Conservation (phyloP, 108 stramenopile genomes). For the Parietichytrium sp. region DNA sequence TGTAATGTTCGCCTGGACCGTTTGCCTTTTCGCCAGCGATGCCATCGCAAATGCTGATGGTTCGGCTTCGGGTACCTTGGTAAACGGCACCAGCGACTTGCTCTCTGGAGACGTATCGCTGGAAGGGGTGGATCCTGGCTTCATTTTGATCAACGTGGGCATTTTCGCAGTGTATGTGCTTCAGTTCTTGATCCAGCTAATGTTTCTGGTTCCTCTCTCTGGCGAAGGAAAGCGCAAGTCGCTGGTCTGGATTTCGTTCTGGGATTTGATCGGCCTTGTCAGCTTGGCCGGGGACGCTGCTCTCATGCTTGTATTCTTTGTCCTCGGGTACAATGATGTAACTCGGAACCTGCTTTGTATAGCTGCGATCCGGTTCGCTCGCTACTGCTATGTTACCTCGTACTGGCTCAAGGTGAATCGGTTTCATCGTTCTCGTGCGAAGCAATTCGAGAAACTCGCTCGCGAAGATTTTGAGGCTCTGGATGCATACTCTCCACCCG, state of each 20-base stretch:
- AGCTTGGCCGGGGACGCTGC: background rate
- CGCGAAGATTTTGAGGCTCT: too few relatives aligned
- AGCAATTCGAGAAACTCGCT: background rate
- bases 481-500: too few relatives aligned
- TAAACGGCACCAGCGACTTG: too few relatives aligned
- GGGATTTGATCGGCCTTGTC: background rate
- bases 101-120: too few relatives aligned
- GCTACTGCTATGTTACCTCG: background rate
- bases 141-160: background rate
- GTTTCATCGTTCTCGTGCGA: slow-evolving; percentile 22
- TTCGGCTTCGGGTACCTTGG: too few relatives aligned
- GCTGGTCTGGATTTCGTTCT: background rate
- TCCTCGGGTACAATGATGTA: background rate
- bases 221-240: background rate
- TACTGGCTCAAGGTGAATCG: background rate
- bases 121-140: too few relatives aligned
- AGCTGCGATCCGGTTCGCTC: background rate
- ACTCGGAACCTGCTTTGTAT: background rate
- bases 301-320: background rate
- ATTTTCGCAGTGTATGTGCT: too few relatives aligned
- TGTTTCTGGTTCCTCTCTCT: too few relatives aligned
- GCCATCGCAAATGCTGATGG: too few relatives aligned
- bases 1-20: too few relatives aligned
- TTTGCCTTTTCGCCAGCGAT: too few relatives aligned
- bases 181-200: too few relatives aligned